These are phyloP conservation scores for Balakata baccata DNA, from an alignment of 345 rosid genomes.

Conservation along the genomic window DNA sequence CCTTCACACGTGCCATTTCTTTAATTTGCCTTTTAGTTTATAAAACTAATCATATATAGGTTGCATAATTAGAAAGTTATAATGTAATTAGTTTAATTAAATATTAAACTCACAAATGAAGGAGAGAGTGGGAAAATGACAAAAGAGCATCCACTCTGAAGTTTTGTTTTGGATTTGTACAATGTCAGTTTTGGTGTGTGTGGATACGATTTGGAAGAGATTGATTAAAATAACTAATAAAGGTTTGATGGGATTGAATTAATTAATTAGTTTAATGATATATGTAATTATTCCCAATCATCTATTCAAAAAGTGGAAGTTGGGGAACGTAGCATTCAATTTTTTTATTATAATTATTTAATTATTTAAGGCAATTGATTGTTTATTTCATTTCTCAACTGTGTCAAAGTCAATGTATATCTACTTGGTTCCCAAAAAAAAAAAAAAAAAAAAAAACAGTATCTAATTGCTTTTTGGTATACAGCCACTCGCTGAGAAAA, in stretches of 20 bases:
- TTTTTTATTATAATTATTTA: too few relatives aligned
- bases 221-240: not conserved
- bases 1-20: constrained; percentile 18
- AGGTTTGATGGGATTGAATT: not conserved
- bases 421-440: not conserved
- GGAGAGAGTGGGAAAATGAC: too few relatives aligned
- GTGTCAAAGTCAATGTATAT: constrained; percentile 33
- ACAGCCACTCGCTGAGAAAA: constrained; percentile 28
- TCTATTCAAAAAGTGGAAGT: constrained; percentile 29
- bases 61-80: too few relatives aligned
- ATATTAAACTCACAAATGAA: too few relatives aligned
- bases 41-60: too few relatives aligned
- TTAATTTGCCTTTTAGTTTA: not conserved
- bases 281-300: constrained; percentile 34
- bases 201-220: constrained; percentile 18
- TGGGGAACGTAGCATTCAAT: not conserved
- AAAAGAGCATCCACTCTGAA: too few relatives aligned
- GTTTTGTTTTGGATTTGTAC: not conserved
- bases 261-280: constrained; percentile 21
- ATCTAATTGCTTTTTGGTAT: constrained; percentile 24
- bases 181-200: constrained; percentile 8
- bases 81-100: too few relatives aligned
- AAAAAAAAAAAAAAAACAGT: constrained; percentile 1
- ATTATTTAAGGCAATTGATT: too few relatives aligned
- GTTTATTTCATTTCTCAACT: not conserved